A percentile compares a stretch with the other conserved stretches of the same genome.
phyloP scores from a whole-genome alignment of 2,329 filamentous ascomycete genomes.

The Chaetomiaceae sp. region DNA sequence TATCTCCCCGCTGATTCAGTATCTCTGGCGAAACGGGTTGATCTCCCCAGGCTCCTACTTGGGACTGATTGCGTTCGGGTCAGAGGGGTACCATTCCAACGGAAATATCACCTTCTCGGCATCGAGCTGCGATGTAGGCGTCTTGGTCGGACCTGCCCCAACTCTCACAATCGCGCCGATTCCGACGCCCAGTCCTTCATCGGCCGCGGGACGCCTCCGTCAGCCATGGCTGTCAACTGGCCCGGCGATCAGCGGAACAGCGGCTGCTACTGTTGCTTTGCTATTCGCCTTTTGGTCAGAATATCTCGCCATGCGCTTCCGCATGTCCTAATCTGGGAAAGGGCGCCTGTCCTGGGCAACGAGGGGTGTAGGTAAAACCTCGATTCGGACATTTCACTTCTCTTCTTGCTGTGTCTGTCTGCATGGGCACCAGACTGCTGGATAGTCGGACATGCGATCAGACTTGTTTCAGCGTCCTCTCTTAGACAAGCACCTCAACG shows the following conservation, averaged over 20 bases:
- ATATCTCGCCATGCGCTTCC: background rate
- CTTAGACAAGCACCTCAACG: background rate
- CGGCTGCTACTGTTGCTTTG: constrained; percentile 12
- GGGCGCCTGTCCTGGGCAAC: constrained; percentile 18
- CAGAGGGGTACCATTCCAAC: constrained; percentile 29
- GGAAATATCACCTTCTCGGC: constrained; percentile 32
- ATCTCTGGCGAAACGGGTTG: constrained; percentile 29
- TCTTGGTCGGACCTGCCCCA: constrained; percentile 23
- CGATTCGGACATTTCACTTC: background rate
- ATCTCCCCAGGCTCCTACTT: constrained; percentile 27
- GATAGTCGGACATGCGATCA: too few relatives aligned
- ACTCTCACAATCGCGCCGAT: constrained; percentile 4
- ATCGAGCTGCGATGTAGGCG: constrained; percentile 25
- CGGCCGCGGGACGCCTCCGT: background rate
- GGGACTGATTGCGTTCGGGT: constrained; percentile 31
- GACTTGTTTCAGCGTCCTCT: too few relatives aligned
- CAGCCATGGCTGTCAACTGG: constrained; percentile 10
- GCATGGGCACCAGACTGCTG: too few relatives aligned
- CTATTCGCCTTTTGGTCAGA: constrained; percentile 18
- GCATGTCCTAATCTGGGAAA: background rate
- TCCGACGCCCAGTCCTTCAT: constrained; percentile 12
- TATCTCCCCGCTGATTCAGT: constrained; percentile 30
- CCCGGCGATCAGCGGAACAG: constrained; percentile 19
- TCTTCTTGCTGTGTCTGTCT: background rate
- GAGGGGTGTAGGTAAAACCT: constrained; percentile 1